Conservation (phyloP, 129 eudicot genomes). For the Chrysanthemum makinoi region DNA sequence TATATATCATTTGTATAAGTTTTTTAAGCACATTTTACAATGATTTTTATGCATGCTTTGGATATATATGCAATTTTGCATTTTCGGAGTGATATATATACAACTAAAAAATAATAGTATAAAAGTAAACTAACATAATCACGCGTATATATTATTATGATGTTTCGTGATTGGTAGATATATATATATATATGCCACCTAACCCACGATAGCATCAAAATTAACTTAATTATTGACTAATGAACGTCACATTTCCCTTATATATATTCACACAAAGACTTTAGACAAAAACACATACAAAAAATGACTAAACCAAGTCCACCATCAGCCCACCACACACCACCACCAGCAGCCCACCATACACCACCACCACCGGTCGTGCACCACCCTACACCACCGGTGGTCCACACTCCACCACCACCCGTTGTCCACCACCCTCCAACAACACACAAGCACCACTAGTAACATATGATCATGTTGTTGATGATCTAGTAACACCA, state of each 20-base stretch:
- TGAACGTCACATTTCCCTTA: background rate
- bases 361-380: constrained; percentile 25
- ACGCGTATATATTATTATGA: too few species aligned
- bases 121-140: too few species aligned
- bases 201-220: too few species aligned
- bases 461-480: background rate
- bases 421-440: constrained; percentile 29
- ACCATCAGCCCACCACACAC: constrained; percentile 27
- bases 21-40: too few species aligned
- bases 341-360: constrained; percentile 24
- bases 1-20: too few species aligned
- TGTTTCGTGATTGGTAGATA: too few species aligned
- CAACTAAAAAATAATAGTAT: too few species aligned
- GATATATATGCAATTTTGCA: too few species aligned
- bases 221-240: too few species aligned
- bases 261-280: background rate
- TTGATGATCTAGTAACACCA: constrained; percentile 18
- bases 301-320: constrained; percentile 28
- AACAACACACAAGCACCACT: constrained; percentile 21
- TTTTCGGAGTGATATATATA: too few species aligned
- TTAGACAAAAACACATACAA: background rate
- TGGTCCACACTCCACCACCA: constrained; percentile 22
- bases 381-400: constrained; percentile 25
- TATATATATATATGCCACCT: too few species aligned
- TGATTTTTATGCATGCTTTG: too few species aligned